Evolutionary conservation across 345 rosid genomes (phyloP).

Genomic region (Arabidopsis suecica): DNA sequence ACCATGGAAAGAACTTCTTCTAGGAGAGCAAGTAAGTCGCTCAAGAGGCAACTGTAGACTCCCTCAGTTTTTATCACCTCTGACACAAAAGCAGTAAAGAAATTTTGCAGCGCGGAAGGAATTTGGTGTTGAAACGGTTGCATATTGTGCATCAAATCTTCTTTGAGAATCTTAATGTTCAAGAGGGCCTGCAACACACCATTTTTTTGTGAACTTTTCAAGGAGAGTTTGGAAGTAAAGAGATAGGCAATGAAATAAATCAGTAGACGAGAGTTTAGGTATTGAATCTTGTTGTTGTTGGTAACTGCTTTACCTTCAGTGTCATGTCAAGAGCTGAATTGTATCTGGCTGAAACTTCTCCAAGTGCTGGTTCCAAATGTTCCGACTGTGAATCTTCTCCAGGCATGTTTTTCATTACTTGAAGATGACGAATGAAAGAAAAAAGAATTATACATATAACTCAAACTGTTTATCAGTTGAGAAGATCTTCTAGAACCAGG

Average conservation of each 20-base stretch:
- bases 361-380: constrained; percentile 16
- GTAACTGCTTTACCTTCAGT: constrained; percentile 35
- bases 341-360: constrained; percentile 15
- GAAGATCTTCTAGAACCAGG: neutral
- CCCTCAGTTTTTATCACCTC: constrained; percentile 14
- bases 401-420: constrained; percentile 27
- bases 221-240: neutral
- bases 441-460: constrained; percentile 11
- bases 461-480: neutral
- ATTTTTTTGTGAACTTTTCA: neutral
- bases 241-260: neutral
- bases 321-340: constrained; percentile 40
- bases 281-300: neutral
- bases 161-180: constrained; percentile 24
- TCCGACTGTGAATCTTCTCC: constrained; percentile 9
- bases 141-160: constrained; percentile 13
- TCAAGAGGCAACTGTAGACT: constrained; percentile 24
- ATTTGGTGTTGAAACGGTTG: neutral
- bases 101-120: constrained; percentile 5
- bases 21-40: constrained; percentile 26
- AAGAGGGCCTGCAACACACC: constrained; percentile 36
- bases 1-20: constrained; percentile 29
- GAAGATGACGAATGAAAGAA: constrained; percentile 18
- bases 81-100: constrained; percentile 30
- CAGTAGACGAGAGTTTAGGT: neutral